Evolutionary conservation across 1,139 yeast genomes (phyloP).

Genomic region (Wickerhamiella infanticola): DNA sequence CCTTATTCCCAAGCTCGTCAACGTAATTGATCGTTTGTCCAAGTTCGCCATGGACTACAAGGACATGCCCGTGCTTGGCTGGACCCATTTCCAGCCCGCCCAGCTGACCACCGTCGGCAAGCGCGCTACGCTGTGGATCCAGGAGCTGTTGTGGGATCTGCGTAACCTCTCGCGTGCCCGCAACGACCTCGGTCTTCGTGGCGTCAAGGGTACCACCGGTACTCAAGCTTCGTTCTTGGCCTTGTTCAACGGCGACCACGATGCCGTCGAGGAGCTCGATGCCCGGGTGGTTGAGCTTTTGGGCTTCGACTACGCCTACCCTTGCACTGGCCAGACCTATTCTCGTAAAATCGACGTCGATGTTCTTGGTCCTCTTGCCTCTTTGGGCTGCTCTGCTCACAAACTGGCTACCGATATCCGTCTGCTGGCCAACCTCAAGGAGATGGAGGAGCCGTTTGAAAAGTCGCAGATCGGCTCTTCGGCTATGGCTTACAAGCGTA

Average conservation of each 20-base stretch:
- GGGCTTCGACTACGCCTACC: slow-evolving; percentile 90
- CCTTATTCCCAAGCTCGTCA: slow-evolving; percentile 84
- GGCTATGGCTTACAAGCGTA: slow-evolving; percentile 99
- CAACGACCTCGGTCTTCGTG: slow-evolving; percentile 90
- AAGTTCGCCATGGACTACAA: slow-evolving; percentile 82
- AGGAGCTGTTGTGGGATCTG: slow-evolving; percentile 94
- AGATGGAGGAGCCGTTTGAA: slow-evolving; percentile 96
- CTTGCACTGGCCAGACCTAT: slow-evolving; percentile 97
- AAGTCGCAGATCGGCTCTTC: slow-evolving; percentile 94
- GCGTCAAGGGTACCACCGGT: slow-evolving; percentile 99
- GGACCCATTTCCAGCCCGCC: slow-evolving; percentile 99
- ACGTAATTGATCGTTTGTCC: slow-evolving; percentile 80
- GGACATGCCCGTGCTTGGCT: slow-evolving; percentile 93
- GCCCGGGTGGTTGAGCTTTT: slow-evolving; percentile 81
- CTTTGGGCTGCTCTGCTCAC: slow-evolving; percentile 93
- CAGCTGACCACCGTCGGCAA: slow-evolving; percentile 97
- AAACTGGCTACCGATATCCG: slow-evolving; percentile 96
- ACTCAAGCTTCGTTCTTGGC: slow-evolving; percentile 95
- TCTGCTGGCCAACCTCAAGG: slow-evolving; percentile 89
- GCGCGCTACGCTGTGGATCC: slow-evolving; percentile 95
- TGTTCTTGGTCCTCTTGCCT: slow-evolving; percentile 79
- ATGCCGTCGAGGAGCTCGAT: slow-evolving; percentile 84
- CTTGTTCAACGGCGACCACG: slow-evolving; percentile 91
- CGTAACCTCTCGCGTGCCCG: slow-evolving; percentile 93
- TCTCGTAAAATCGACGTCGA: slow-evolving; percentile 96